Evolutionary conservation across 495 filamentous ascomycete species (phyloP), one percentile per base, ranked within the genome.

Genomic region (Daldinia caldariorum): DNA sequence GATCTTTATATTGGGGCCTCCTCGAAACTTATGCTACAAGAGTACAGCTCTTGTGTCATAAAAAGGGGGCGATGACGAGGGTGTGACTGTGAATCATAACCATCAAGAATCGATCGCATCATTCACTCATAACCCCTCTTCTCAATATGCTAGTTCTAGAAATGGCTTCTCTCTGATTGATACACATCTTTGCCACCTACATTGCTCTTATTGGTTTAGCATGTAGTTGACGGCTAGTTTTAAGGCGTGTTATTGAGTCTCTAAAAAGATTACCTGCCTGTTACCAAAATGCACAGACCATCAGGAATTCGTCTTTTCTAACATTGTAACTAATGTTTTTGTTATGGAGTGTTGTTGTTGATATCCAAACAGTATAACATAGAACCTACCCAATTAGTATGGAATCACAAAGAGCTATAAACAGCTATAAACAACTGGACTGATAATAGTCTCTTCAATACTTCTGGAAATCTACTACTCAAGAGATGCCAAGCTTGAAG

Each of bases 11-110:
- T 51, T 43, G 8, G n/a, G 43, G 39, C 0, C 34, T 53, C 29
- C 26, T 29, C 10, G 56, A 32, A 22, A 37, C n/a, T 45, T 26
- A 9, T 22, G 14, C 47, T 26, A 56, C 62, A 22, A 31, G 10
- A n/a, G 38, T 41, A 53, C 41, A 58, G n/a, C 4, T 20, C 9
- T 65, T 58, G 62, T 65, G 62, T 58, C 62, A 65, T 65, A 54
- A 67, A 60, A 16, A 58, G 62, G 63, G 47, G 49, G 9, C 12
- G 6, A 67, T 60, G 63, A 60, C 56, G 63, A 47, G 43, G 34
- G 16, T 20, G 9, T 60, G 49, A 61, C 47, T 56, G 18, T 54
- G 35, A 47, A 67, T 67, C 63, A 47, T 49, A 60, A 41, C 63
- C 12, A 37, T 22, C 56, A 45, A 55, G 9, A 18, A 35, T 60